Evolutionary conservation across 306 rosid species (phyloP).

Genomic region (Lathyrus oleraceus): DNA sequence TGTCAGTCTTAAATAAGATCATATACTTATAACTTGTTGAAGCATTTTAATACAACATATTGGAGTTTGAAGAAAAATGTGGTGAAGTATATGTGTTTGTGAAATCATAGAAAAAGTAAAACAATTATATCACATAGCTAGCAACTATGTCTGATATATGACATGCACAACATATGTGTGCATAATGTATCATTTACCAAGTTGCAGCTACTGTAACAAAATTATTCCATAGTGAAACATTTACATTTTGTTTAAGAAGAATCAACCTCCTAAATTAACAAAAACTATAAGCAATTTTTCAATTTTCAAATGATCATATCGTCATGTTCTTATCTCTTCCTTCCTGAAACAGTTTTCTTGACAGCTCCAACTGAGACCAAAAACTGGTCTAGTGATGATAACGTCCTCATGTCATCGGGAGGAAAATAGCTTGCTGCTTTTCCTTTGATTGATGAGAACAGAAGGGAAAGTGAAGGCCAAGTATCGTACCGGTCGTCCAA

Average conservation of each 20-base stretch:
- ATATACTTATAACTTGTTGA: too few relatives aligned
- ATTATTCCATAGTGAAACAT: conserved; percentile 22
- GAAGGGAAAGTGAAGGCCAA: conserved; percentile 66
- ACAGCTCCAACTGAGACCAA: conserved; percentile 91
- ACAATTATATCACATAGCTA: not conserved
- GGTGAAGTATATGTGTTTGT: not conserved
- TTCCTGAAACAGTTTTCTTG: conserved; percentile 85
- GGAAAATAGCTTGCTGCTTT: conserved; percentile 93
- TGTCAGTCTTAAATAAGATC: too few relatives aligned
- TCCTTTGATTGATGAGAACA: conserved; percentile 78
- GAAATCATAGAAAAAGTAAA: not conserved
- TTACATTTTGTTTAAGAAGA: conserved; percentile 35
- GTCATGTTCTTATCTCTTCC: conserved; percentile 46
- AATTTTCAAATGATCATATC: conserved; percentile 15
- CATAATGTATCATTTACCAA: too few relatives aligned
- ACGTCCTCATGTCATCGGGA: conserved; percentile 92
- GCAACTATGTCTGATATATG: not conserved
- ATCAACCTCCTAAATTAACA: conserved; percentile 33
- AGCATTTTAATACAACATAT: too few relatives aligned
- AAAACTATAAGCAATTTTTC: conserved; percentile 29
- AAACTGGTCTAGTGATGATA: conserved; percentile 86
- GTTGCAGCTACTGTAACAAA: too few relatives aligned
- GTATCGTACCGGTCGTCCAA: conserved; percentile 51
- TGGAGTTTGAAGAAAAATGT: too few relatives aligned
- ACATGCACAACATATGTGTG: conserved; percentile 13